Conservation (phyloP, 768 basidiomycete species). For the Psilocybe cyanescens region DNA sequence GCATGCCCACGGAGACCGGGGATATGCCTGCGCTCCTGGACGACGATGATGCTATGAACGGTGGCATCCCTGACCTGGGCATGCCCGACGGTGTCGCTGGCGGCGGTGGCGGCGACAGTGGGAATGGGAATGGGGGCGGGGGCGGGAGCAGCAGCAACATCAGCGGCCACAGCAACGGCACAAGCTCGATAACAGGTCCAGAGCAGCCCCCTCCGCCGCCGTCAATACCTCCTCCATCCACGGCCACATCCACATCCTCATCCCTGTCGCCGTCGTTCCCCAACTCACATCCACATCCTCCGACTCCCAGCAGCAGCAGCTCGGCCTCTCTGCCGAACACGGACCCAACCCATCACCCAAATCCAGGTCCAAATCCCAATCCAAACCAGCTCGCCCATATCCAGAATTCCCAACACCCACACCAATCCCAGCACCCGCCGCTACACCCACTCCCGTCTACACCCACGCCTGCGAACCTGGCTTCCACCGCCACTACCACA, state of each 20-base stretch:
- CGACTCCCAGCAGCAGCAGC: not conserved
- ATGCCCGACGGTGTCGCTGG: not conserved
- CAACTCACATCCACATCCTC: not conserved
- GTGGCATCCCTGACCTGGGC: not conserved
- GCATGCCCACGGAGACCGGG: not conserved
- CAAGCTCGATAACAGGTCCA: not conserved
- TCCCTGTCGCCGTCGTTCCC: not conserved
- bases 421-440: not conserved
- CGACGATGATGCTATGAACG: not conserved
- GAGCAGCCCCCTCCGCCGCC: conserved; percentile 5
- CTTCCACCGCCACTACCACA: conserved; percentile 19
- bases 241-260: not conserved
- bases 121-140: not conserved
- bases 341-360: not conserved
- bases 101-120: not conserved
- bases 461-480: conserved; percentile 5
- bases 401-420: not conserved
- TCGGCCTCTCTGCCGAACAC: conserved; percentile 7
- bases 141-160: no score
- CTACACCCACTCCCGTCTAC: not conserved
- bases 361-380: no score
- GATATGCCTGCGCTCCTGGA: not conserved
- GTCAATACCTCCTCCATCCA: not conserved
- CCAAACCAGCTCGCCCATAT: not conserved
- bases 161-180: not conserved